A percentile compares a stretch with the other conserved stretches of the same genome.
Evolutionary conservation across 495 filamentous ascomycete species (phyloP).

Genomic region (Chaetomidium leptoderma): DNA sequence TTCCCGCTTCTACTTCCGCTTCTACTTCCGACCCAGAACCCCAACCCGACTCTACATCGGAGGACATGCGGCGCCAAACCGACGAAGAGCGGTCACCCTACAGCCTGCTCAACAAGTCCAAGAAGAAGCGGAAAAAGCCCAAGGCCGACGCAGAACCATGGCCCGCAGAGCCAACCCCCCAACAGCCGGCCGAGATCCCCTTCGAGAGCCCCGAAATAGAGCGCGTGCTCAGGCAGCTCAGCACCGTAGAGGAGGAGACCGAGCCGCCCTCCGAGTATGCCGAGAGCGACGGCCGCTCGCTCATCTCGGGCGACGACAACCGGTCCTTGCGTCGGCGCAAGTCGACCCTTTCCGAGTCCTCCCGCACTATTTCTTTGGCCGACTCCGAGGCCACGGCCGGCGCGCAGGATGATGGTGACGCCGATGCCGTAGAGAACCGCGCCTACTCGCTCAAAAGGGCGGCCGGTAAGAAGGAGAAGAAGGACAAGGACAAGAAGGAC

Average conservation of each 20-base stretch:
- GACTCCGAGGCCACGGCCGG: neutral
- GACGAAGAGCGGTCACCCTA: slow-evolving; percentile 22
- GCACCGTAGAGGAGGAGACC: slow-evolving; percentile 31
- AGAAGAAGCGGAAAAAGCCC: slow-evolving; percentile 26
- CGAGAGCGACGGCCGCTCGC: slow-evolving; percentile 18
- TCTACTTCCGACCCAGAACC: neutral
- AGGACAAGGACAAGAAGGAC: slow-evolving; percentile 29
- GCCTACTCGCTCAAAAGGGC: slow-evolving; percentile 26
- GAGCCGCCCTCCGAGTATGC: slow-evolving; percentile 18
- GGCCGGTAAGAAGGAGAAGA: slow-evolving; percentile 7
- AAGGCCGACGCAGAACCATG: slow-evolving; percentile 22
- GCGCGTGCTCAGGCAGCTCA: slow-evolving; percentile 25
- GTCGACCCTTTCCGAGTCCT: slow-evolving; percentile 15
- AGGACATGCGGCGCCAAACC: slow-evolving; percentile 17
- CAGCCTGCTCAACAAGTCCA: slow-evolving; percentile 29
- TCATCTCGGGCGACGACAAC: slow-evolving; percentile 9
- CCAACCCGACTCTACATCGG: slow-evolving; percentile 4
- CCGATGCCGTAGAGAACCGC: neutral
- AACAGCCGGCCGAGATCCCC: slow-evolving; percentile 12
- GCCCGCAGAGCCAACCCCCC: slow-evolving; percentile 18
- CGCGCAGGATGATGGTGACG: neutral
- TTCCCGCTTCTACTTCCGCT: neutral
- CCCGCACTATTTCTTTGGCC: slow-evolving; percentile 3
- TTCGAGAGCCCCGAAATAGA: slow-evolving; percentile 21
- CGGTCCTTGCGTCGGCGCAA: neutral